phyloP scores from a whole-genome alignment of 805 yeast species.

The Yarrowia divulgata region DNA sequence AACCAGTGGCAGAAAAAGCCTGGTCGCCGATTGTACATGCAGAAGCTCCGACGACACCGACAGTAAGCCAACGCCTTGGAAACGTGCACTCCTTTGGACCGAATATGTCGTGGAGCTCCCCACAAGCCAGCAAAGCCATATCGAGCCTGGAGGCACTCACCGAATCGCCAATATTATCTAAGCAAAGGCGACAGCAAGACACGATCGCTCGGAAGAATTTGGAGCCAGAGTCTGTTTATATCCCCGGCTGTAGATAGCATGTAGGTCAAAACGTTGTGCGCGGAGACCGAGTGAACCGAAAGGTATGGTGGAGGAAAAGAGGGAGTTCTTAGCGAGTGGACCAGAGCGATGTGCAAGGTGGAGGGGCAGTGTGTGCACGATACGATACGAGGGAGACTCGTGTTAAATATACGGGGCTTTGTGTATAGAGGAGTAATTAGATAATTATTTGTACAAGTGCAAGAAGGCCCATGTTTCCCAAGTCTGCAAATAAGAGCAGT shows the following conservation, averaged over 20 bases:
- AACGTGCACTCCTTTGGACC: constrained; percentile 7
- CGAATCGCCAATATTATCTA: neutral
- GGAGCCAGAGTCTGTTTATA: constrained; percentile 22
- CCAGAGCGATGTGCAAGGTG: neutral
- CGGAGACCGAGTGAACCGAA: constrained; percentile 17
- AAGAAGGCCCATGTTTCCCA: neutral
- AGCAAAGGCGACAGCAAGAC: neutral
- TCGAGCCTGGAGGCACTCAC: neutral
- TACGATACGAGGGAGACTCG: neutral
- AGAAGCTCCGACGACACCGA: constrained; percentile 18
- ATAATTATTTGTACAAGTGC: neutral
- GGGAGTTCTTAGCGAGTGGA: constrained; percentile 35
- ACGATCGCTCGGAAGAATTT: constrained; percentile 4
- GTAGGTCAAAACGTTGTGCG: constrained; percentile 24
- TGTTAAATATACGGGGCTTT: neutral
- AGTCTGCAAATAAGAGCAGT: neutral
- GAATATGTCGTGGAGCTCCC: neutral
- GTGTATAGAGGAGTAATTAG: neutral
- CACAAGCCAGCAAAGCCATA: neutral
- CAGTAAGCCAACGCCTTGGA: neutral
- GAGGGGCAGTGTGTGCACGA: neutral
- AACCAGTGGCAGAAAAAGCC: constrained; percentile 5
- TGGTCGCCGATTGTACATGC: constrained; percentile 24
- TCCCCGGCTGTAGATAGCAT: constrained; percentile 31
- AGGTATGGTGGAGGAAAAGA: constrained; percentile 6